phyloP scores from a whole-genome alignment of 208 protist genomes.

The Wallacemonas collosoma region DNA sequence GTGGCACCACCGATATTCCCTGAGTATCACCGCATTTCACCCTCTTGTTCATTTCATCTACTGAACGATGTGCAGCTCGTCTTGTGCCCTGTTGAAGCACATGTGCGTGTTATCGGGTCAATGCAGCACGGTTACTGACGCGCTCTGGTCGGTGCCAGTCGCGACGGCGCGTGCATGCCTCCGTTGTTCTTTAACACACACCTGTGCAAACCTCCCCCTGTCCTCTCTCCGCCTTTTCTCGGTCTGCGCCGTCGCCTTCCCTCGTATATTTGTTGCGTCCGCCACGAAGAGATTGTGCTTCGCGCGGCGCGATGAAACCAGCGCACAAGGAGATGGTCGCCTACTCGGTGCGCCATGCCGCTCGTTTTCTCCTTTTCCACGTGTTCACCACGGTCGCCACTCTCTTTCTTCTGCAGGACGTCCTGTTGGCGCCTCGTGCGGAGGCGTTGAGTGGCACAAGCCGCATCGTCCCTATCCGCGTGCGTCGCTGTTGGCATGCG shows the following conservation, averaged over 20 bases:
- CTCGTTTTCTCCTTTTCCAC: neutral
- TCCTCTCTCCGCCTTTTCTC: neutral
- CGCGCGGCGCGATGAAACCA: neutral
- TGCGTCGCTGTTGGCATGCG: conserved; percentile 21
- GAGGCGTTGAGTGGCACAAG: conserved; percentile 14
- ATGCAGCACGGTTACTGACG: no score
- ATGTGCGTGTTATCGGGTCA: no score
- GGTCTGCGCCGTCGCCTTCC: neutral
- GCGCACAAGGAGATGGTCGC: neutral
- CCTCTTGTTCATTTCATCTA: no score
- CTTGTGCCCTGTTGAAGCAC: no score
- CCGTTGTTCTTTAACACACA: no score
- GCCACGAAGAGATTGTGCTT: no score
- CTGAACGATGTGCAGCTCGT: no score
- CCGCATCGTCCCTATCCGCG: conserved; percentile 18
- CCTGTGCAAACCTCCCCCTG: no score
- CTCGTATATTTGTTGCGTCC: neutral
- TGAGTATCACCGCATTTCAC: no score
- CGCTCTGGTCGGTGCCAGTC: no score
- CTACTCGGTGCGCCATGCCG: neutral
- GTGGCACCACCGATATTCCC: no score
- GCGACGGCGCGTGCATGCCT: no score
- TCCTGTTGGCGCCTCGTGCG: conserved; percentile 23
- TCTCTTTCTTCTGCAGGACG: conserved; percentile 25
- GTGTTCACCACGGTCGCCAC: neutral